Evolutionary conservation across 2,329 filamentous ascomycete genomes (phyloP), one percentile per base, ranked within the genome.

Genomic region (Xylaria sp.): DNA sequence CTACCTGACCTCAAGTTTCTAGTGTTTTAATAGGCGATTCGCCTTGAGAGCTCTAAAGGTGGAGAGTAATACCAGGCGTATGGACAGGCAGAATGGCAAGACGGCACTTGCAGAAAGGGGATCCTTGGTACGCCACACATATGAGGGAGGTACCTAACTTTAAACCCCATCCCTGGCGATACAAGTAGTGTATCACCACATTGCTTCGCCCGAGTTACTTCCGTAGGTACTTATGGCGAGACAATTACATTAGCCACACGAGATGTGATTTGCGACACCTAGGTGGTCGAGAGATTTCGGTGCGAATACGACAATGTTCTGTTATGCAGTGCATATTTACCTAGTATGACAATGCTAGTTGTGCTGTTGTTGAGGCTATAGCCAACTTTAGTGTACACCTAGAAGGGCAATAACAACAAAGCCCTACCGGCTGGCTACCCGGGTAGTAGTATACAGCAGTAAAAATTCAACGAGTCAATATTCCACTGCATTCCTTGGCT

Each of bases 151-250:
- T 57, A 64, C 51, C 62, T 54, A 64, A 57, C 62, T 54, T 41
- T 18, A 52, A 15, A 41, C 62, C 7, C 25, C 25, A 61, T 48
- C 58, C 44, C 46, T 52, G 13, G 59, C 54, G 18, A 56, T 44
- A 63, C 59, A 55, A 10, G 15, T 52, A 25, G 39, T 66, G 58
- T 48, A 46, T 56, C 54, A 63, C 46, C 41, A 18, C 13, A 10
- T 55, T 44, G 66, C 51, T 64, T 64, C 60, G 55, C 65, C 60
- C 48, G 23, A 60, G 48, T 55, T 55, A 50, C 39, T 41, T 28
- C 2, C 28, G 28, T 28, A 28, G 7, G 34, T 37, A 37, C 8
- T 37, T 37, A 64, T 64, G 50, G 64, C 60, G 23, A 64, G 41
- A 59, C 56, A 39, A 64, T 68, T 41, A 48, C n/a, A 15, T 23